Evolutionary conservation across 176 grass and related monocot genomes (phyloP).

Genomic region (Pontederia paniculata): DNA sequence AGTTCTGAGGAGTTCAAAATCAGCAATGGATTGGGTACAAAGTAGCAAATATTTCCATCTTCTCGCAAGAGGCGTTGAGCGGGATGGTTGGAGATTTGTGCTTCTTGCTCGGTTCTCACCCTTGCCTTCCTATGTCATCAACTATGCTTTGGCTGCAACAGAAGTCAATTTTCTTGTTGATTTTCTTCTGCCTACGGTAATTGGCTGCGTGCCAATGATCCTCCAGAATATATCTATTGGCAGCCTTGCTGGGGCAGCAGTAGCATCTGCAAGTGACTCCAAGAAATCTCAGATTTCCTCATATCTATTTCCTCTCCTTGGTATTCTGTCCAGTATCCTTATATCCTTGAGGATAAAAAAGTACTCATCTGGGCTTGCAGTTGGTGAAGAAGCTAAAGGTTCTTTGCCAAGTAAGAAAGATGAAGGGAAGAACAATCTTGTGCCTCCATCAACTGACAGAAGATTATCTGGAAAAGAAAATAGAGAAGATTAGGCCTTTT

Average conservation of each 20-base stretch:
- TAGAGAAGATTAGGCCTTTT: background rate
- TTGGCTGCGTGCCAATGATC: slow-evolving; percentile 94
- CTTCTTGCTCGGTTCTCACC: slow-evolving; percentile 91
- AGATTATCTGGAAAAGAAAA: background rate
- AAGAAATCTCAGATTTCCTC: slow-evolving; percentile 59
- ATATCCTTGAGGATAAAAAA: slow-evolving; percentile 90
- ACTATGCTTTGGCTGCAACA: slow-evolving; percentile 78
- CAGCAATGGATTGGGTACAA: slow-evolving; percentile 70
- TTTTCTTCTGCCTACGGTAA: slow-evolving; percentile 86
- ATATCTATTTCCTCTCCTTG: slow-evolving; percentile 69
- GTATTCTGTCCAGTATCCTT: slow-evolving; percentile 68
- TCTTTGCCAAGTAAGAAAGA: background rate
- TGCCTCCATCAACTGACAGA: background rate
- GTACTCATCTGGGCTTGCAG: slow-evolving; percentile 61
- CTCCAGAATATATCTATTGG: slow-evolving; percentile 90
- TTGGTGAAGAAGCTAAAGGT: slow-evolving; percentile 31
- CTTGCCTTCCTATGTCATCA: slow-evolving; percentile 88
- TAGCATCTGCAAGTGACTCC: slow-evolving; percentile 50
- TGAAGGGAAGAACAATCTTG: background rate
- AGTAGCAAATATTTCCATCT: slow-evolving; percentile 76
- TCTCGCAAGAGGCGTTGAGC: slow-evolving; percentile 75
- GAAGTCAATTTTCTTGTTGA: slow-evolving; percentile 70
- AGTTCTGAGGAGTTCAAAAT: slow-evolving; percentile 70
- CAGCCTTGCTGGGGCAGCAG: slow-evolving; percentile 76
- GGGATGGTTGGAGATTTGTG: slow-evolving; percentile 86